Conservation (phyloP, 176 grass and related monocot species). For the Metroxylon sagu region DNA sequence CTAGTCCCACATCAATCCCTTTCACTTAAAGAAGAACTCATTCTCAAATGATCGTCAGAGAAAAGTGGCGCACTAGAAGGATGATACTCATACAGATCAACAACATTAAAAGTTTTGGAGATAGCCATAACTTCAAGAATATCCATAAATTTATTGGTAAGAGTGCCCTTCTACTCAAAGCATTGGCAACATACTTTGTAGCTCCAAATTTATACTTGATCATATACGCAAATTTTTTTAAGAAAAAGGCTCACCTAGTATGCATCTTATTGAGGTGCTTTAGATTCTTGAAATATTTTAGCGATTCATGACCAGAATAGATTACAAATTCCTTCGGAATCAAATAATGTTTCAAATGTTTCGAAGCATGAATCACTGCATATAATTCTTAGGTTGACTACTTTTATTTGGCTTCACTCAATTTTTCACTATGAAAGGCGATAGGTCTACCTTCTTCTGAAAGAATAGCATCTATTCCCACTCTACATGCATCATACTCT, state of each 20-base stretch:
- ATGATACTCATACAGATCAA: too few species aligned
- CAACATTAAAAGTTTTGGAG: too few species aligned
- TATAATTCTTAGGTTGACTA: background rate
- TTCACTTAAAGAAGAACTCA: too few species aligned
- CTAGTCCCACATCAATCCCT: too few species aligned
- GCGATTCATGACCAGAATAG: background rate
- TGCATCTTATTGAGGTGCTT: background rate
- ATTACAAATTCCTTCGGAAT: background rate
- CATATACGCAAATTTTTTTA: background rate
- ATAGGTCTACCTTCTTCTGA: background rate
- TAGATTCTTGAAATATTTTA: background rate
- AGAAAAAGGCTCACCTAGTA: background rate
- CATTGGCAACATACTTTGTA: background rate
- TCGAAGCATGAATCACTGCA: background rate
- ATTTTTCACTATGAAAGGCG: background rate
- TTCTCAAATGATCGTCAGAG: too few species aligned
- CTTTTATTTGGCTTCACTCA: background rate
- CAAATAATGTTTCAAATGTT: background rate
- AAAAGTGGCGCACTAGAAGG: too few species aligned
- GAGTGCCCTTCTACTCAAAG: too few species aligned
- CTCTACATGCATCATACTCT: background rate
- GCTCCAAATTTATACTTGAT: background rate
- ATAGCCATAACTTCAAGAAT: too few species aligned
- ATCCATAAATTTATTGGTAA: too few species aligned
- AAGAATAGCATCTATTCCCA: background rate